Evolutionary conservation across 352 stramenopile species (phyloP).

Genomic region (Phytophthora kernoviae): DNA sequence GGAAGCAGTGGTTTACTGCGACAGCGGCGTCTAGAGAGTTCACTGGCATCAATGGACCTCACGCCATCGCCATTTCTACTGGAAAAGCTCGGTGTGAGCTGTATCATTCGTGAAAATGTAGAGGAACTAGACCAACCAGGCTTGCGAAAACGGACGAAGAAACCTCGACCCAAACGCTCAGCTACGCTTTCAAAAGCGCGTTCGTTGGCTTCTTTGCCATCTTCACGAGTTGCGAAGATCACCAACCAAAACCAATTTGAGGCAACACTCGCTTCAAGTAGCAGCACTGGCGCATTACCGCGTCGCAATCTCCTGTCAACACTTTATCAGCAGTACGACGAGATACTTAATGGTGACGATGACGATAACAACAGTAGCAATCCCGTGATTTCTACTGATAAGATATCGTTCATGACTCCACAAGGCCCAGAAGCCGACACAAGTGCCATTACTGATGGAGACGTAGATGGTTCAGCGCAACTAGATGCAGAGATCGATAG

Average conservation of each 20-base stretch:
- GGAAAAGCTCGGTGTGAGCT: conserved; percentile 61
- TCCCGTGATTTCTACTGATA: background rate
- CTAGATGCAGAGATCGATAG: background rate
- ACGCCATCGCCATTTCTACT: conserved; percentile 72
- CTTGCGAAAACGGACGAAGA: conserved; percentile 32
- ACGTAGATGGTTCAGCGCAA: background rate
- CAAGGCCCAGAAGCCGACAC: conserved; percentile 3
- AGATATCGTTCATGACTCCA: background rate
- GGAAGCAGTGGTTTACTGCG: conserved; percentile 39
- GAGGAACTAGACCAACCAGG: conserved; percentile 7
- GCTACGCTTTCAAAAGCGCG: conserved; percentile 20
- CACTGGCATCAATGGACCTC: conserved; percentile 50
- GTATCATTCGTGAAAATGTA: conserved; percentile 53
- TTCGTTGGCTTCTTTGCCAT: conserved; percentile 27
- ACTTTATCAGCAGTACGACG: conserved; percentile 50
- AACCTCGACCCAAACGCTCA: conserved; percentile 25
- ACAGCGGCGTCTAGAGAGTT: conserved; percentile 37
- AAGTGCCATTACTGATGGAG: conserved; percentile 1
- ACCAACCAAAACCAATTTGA: conserved; percentile 5
- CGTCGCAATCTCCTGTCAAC: conserved; percentile 18
- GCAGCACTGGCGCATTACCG: conserved; percentile 31
- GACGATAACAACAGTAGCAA: conserved; percentile 16
- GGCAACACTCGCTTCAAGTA: conserved; percentile 37
- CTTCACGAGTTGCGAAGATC: background rate
- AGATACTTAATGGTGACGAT: conserved; percentile 38